A percentile compares a stretch with the other conserved stretches of the same genome.
phyloP scores from a whole-genome alignment of 306 rosid species.

The Trifolium subterraneum region DNA sequence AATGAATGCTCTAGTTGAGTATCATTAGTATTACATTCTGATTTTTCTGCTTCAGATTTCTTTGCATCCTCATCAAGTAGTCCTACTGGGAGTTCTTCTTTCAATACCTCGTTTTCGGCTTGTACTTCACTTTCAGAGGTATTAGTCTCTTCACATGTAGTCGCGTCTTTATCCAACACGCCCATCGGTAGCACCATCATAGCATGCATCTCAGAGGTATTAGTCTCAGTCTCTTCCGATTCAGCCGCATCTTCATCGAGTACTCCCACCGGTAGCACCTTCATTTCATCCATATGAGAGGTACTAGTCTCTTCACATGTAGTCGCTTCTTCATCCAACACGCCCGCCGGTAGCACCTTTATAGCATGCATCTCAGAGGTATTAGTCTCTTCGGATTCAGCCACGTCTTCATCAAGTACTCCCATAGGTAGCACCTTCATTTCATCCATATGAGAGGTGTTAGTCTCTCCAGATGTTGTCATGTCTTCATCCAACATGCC shows the following conservation, averaged over 20 bases:
- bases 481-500: constrained; percentile 36
- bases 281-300: no score
- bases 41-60: background rate
- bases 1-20: constrained; percentile 19
- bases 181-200: constrained; percentile 21
- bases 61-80: constrained; percentile 39
- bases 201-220: background rate
- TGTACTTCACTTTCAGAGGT: background rate
- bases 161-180: constrained; percentile 18
- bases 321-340: constrained; percentile 16
- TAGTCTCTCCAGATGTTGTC: background rate
- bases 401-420: constrained; percentile 8
- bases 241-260: constrained; percentile 14
- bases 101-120: background rate
- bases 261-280: constrained; percentile 20
- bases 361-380: background rate
- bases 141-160: background rate
- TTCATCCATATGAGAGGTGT: background rate
- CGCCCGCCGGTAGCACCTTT: constrained; percentile 14
- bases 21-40: constrained; percentile 1
- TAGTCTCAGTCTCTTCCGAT: background rate
- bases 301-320: background rate
- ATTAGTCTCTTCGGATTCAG: no score
- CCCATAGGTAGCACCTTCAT: background rate
- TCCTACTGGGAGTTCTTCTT: constrained; percentile 34